Conservation (phyloP, 176 grass and related monocot genomes). For the Elymus sibiricus region DNA sequence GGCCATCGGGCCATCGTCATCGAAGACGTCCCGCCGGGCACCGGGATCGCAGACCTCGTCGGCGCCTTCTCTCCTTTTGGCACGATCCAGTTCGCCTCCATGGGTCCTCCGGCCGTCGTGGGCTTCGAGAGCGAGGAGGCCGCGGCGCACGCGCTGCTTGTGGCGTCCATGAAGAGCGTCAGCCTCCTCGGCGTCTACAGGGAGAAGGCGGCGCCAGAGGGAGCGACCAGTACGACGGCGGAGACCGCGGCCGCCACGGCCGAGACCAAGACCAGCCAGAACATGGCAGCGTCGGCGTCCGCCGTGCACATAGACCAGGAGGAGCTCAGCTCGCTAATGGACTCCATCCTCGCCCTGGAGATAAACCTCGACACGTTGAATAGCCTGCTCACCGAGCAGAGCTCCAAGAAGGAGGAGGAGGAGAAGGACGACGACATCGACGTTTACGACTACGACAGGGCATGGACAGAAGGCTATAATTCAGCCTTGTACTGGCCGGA, state of each 20-base stretch:
- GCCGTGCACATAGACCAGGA: background rate
- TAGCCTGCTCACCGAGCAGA: background rate
- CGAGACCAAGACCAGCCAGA: background rate
- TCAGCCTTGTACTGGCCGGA: background rate
- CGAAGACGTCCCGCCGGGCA: background rate
- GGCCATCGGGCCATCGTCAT: background rate
- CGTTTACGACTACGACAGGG: background rate
- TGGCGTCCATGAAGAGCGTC: background rate
- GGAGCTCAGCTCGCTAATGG: background rate
- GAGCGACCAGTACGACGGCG: background rate
- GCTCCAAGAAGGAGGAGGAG: too few relatives aligned
- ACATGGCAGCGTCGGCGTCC: background rate
- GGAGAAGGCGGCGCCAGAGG: background rate
- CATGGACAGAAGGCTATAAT: background rate
- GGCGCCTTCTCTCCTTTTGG: background rate
- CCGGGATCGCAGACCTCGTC: background rate
- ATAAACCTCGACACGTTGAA: background rate
- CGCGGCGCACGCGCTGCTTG: background rate
- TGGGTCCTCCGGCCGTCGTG: background rate
- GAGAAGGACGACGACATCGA: background rate
- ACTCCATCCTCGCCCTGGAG: background rate
- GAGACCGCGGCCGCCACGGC: background rate
- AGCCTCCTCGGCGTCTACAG: background rate
- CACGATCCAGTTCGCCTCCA: background rate
- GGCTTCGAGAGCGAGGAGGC: background rate